Conservation (phyloP, 106 monocot genomes). For the Phalaenopsis aphrodite region DNA sequence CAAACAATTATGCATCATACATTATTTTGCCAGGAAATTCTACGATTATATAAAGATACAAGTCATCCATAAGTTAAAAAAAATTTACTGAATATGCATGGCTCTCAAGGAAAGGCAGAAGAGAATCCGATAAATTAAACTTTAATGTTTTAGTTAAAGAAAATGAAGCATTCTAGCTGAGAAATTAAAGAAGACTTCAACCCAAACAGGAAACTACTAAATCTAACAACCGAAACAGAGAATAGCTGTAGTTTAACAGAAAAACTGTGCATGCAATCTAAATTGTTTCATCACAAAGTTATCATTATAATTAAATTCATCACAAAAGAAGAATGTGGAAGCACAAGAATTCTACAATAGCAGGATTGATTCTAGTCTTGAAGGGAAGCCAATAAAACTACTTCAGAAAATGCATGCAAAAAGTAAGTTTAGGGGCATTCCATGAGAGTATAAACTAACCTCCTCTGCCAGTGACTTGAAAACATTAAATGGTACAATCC, state of each 20-base stretch:
- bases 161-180: not conserved
- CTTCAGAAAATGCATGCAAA: not conserved
- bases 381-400: not conserved
- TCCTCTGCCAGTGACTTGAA: constrained; percentile 91
- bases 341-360: not conserved
- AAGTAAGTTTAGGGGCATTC: not conserved
- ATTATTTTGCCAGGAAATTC: not conserved
- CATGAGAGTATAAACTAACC: constrained; percentile 25
- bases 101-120: not conserved
- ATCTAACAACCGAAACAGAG: not conserved
- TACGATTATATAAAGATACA: not conserved
- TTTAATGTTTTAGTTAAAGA: not conserved
- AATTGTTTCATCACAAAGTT: not conserved
- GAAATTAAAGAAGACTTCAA: not conserved
- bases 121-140: not conserved
- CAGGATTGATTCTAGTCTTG: not conserved
- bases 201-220: not conserved
- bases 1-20: not conserved
- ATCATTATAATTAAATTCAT: not conserved
- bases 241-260: too few species aligned
- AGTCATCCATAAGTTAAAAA: not conserved
- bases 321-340: not conserved
- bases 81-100: not conserved
- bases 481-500: constrained; percentile 87
- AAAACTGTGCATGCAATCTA: not conserved